These are phyloP conservation scores for Nissolia schottii DNA, from an alignment of 306 rosid species.

Conservation along the genomic window DNA sequence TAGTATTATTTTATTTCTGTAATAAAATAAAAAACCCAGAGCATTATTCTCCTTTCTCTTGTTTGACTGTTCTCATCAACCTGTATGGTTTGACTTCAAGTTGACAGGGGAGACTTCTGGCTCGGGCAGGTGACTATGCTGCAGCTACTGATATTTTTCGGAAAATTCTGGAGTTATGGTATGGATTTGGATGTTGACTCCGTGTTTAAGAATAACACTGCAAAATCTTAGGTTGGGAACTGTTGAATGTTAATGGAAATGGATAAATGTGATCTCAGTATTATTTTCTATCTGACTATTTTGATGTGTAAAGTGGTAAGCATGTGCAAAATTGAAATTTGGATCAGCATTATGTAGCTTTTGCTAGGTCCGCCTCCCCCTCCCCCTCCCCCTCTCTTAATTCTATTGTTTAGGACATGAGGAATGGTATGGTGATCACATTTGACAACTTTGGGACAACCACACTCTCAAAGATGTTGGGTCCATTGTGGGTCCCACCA, in stretches of 20 bases:
- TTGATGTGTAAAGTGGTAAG: background rate
- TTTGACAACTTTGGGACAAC: too few species aligned
- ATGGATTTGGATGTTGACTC: constrained; percentile 32
- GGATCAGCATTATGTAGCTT: background rate
- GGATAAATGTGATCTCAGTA: background rate
- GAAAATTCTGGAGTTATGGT: constrained; percentile 81
- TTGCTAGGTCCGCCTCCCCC: background rate
- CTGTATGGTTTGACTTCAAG: constrained; percentile 79
- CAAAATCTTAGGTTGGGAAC: constrained; percentile 14
- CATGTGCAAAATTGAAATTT: background rate
- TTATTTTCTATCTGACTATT: background rate
- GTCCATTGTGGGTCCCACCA: too few species aligned
- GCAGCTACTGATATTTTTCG: constrained; percentile 71
- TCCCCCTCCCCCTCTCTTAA: background rate
- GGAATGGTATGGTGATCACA: too few species aligned
- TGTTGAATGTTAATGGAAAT: background rate
- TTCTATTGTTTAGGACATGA: background rate
- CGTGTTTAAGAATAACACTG: background rate
- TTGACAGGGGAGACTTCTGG: constrained; percentile 99
- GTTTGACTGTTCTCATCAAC: constrained; percentile 64
- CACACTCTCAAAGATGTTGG: too few species aligned
- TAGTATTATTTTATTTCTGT: background rate
- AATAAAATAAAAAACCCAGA: background rate
- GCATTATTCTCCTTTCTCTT: constrained; percentile 7
- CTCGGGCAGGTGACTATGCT: constrained; percentile 78